Evolutionary conservation across 2,329 filamentous ascomycete genomes (phyloP).

Genomic region (Paracamarosporium sp.): DNA sequence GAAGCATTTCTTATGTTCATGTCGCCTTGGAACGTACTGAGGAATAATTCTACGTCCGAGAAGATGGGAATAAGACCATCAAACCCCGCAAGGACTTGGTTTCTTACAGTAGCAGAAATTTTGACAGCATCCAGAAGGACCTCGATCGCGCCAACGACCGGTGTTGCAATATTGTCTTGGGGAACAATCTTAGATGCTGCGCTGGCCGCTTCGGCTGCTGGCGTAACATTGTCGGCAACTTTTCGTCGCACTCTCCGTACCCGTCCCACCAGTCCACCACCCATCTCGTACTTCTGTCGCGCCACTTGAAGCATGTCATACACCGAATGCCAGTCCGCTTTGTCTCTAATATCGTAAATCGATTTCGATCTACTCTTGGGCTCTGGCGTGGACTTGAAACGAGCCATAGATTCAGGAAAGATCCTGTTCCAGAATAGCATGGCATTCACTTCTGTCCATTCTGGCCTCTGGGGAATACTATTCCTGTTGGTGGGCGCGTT

Average conservation of each 20-base stretch:
- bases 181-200: slow-evolving; percentile 6
- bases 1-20: slow-evolving; percentile 2
- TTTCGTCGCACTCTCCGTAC: slow-evolving; percentile 2
- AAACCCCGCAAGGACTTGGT: slow-evolving; percentile 1
- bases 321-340: slow-evolving; percentile 1
- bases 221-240: slow-evolving; percentile 7
- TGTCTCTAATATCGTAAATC: slow-evolving; percentile 9
- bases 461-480: background rate
- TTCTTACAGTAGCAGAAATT: slow-evolving; percentile 1
- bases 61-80: slow-evolving; percentile 7
- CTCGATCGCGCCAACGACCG: slow-evolving; percentile 5
- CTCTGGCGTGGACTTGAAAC: slow-evolving; percentile 1
- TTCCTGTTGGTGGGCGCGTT: background rate
- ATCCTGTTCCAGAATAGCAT: slow-evolving; percentile 11
- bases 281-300: background rate
- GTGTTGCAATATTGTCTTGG: slow-evolving; percentile 5
- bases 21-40: slow-evolving; percentile 6
- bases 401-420: slow-evolving; percentile 8
- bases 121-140: slow-evolving; percentile 5
- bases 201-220: slow-evolving; percentile 3
- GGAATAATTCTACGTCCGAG: slow-evolving; percentile 7
- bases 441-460: slow-evolving; percentile 1
- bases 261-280: background rate
- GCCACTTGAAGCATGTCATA: slow-evolving; percentile 6
- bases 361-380: slow-evolving; percentile 8